phyloP scores from a whole-genome alignment of 2,329 filamentous ascomycete species.

The Monilinia vaccinii-corymbosi region DNA sequence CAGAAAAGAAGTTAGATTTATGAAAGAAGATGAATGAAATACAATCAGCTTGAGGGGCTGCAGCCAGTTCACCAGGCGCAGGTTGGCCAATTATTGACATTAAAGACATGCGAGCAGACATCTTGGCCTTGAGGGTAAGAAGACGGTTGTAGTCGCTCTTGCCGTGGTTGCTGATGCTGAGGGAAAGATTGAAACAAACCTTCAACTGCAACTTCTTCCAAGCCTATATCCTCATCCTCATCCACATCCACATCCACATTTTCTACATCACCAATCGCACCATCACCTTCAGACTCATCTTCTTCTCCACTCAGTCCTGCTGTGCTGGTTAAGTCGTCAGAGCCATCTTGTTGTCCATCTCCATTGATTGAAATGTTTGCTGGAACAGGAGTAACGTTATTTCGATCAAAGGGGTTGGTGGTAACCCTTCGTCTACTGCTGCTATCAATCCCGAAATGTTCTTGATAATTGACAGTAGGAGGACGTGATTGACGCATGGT shows the following conservation, averaged over 20 bases:
- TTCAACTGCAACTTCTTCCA: slow-evolving; percentile 8
- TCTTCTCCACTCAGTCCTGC: slow-evolving; percentile 4
- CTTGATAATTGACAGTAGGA: slow-evolving; percentile 3
- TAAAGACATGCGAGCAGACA: background rate
- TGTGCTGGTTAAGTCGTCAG: background rate
- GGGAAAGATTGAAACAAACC: slow-evolving; percentile 1
- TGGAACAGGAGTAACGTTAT: background rate
- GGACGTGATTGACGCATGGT: background rate
- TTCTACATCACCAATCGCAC: background rate
- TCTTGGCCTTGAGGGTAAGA: background rate
- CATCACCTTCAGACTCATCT: background rate
- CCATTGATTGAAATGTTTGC: background rate
- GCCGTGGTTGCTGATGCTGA: background rate
- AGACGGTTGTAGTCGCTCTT: background rate
- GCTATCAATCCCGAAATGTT: slow-evolving; percentile 4
- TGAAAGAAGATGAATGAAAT: slow-evolving; percentile 7
- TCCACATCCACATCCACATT: slow-evolving; percentile 10
- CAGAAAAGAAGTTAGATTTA: background rate
- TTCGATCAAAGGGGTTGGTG: background rate
- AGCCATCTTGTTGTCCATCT: background rate
- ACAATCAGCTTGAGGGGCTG: background rate
- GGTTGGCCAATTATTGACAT: background rate
- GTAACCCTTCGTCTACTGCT: background rate
- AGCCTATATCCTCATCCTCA: slow-evolving; percentile 9
- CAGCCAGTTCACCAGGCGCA: background rate